Conservation (phyloP, 2,329 filamentous ascomycete species). For the Xylaria sp. region DNA sequence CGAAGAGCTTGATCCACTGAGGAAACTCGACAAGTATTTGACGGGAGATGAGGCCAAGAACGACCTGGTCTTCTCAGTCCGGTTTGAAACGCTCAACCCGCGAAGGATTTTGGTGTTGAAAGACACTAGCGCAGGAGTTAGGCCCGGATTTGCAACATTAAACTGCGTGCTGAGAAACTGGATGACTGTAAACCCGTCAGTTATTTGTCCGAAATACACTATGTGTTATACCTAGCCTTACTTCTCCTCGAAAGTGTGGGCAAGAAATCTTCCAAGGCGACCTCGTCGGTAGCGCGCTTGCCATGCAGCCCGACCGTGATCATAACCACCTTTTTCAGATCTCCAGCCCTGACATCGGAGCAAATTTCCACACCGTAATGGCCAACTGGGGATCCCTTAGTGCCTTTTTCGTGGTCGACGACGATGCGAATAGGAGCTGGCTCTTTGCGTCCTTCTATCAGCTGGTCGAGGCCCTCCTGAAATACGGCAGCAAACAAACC, state of each 20-base stretch:
- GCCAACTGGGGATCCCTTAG: slow-evolving; percentile 72
- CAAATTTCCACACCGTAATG: slow-evolving; percentile 78
- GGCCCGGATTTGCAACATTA: slow-evolving; percentile 70
- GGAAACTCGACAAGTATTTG: slow-evolving; percentile 87
- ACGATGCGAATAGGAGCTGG: slow-evolving; percentile 77
- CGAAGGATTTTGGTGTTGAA: slow-evolving; percentile 83
- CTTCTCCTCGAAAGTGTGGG: slow-evolving; percentile 78
- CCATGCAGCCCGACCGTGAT: slow-evolving; percentile 73
- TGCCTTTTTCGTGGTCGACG: slow-evolving; percentile 75
- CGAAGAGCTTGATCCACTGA: slow-evolving; percentile 68
- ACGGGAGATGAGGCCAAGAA: slow-evolving; percentile 87
- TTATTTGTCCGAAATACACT: not conserved
- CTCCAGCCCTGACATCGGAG: slow-evolving; percentile 68
- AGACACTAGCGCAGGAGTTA: slow-evolving; percentile 76
- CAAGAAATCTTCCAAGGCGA: slow-evolving; percentile 77
- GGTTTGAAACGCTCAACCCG: slow-evolving; percentile 71
- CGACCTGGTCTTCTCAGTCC: slow-evolving; percentile 72
- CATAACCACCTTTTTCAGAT: slow-evolving; percentile 62
- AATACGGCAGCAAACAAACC: slow-evolving; percentile 75
- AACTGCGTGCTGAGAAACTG: slow-evolving; percentile 78
- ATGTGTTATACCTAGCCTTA: slow-evolving; percentile 55
- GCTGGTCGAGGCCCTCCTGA: slow-evolving; percentile 72
- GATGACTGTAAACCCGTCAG: slow-evolving; percentile 66
- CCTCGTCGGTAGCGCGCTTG: slow-evolving; percentile 77
- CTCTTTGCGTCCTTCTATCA: slow-evolving; percentile 72